These are phyloP conservation scores for Suillus luteus DNA, from an alignment of 768 basidiomycete genomes.

Conservation along the genomic window DNA sequence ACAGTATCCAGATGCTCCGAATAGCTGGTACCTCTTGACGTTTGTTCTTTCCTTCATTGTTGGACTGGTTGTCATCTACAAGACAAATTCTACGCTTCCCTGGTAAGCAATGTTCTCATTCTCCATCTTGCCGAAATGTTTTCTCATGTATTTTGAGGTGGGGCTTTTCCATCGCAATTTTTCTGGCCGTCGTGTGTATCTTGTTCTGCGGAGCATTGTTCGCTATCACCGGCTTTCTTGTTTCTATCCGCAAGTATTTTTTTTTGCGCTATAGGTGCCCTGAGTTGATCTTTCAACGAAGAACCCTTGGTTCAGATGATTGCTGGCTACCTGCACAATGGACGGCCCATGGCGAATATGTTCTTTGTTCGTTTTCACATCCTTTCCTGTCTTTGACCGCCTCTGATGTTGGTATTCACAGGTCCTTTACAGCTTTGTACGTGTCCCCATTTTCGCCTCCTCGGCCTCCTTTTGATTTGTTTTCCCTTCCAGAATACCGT, in stretches of 20 bases:
- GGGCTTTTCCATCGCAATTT: slow-evolving; percentile 53
- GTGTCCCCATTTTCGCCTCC: not conserved
- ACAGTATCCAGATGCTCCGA: slow-evolving; percentile 37
- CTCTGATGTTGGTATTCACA: slow-evolving; percentile 48
- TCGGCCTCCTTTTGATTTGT: not conserved
- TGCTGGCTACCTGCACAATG: slow-evolving; percentile 38
- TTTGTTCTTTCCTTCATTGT: slow-evolving; percentile 42
- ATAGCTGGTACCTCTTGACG: slow-evolving; percentile 35
- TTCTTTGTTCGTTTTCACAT: slow-evolving; percentile 28
- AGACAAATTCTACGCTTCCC: slow-evolving; percentile 53
- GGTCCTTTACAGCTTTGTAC: slow-evolving; percentile 37
- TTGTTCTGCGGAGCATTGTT: slow-evolving; percentile 56
- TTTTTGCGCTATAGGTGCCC: not conserved
- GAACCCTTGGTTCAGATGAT: slow-evolving; percentile 39
- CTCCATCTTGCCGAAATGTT: not conserved
- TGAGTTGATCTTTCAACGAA: slow-evolving; percentile 6
- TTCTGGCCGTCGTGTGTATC: slow-evolving; percentile 50
- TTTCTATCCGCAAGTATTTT: slow-evolving; percentile 23
- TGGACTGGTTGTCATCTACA: slow-evolving; percentile 57
- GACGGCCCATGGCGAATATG: slow-evolving; percentile 46
- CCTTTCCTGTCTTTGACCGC: slow-evolving; percentile 11
- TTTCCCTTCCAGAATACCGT: not conserved
- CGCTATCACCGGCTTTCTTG: slow-evolving; percentile 43
- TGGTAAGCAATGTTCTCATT: slow-evolving; percentile 39
- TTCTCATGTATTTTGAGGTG: slow-evolving; percentile 32